phyloP scores from a whole-genome alignment of 495 filamentous ascomycete genomes.

The Trichodelitschia bisporula region DNA sequence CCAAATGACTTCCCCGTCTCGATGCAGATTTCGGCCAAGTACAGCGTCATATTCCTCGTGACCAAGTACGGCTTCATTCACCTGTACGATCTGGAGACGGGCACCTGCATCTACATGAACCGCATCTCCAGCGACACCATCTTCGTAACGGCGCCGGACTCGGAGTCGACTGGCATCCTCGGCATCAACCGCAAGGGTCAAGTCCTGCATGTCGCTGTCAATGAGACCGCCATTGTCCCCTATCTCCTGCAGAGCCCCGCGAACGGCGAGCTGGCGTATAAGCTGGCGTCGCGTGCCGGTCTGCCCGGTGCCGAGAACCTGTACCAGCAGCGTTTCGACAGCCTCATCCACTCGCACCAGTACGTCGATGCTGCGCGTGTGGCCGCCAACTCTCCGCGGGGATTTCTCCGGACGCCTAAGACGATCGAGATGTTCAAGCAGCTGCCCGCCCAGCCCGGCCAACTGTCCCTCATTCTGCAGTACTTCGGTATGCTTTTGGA shows the following conservation, averaged over 20 bases:
- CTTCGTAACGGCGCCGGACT: conserved; percentile 73
- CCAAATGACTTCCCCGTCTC: conserved; percentile 94
- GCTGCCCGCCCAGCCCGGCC: conserved; percentile 43
- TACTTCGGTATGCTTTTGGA: conserved; percentile 96
- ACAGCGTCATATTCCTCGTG: conserved; percentile 86
- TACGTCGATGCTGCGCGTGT: conserved; percentile 80
- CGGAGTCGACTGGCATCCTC: conserved; percentile 67
- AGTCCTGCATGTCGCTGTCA: conserved; percentile 76
- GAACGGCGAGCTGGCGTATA: conserved; percentile 72
- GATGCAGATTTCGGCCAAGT: conserved; percentile 88
- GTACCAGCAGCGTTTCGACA: conserved; percentile 79
- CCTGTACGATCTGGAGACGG: conserved; percentile 89
- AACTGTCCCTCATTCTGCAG: conserved; percentile 82
- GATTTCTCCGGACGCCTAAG: conserved; percentile 77
- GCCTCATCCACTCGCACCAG: conserved; percentile 46
- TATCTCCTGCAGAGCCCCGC: conserved; percentile 92
- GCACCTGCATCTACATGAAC: conserved; percentile 98
- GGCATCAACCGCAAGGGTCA: conserved; percentile 95
- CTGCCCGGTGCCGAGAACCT: conserved; percentile 89
- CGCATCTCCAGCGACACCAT: conserved; percentile 98
- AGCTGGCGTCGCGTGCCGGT: conserved; percentile 81
- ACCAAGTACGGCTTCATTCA: conserved; percentile 99
- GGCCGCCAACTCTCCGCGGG: conserved; percentile 85
- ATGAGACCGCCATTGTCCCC: conserved; percentile 72
- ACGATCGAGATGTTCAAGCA: conserved; percentile 91